A percentile compares a stretch with the other conserved stretches of the same genome.
These are phyloP conservation scores for Dactylonectria macrodidyma DNA, from an alignment of 2,329 filamentous ascomycete species.

Conservation along the genomic window DNA sequence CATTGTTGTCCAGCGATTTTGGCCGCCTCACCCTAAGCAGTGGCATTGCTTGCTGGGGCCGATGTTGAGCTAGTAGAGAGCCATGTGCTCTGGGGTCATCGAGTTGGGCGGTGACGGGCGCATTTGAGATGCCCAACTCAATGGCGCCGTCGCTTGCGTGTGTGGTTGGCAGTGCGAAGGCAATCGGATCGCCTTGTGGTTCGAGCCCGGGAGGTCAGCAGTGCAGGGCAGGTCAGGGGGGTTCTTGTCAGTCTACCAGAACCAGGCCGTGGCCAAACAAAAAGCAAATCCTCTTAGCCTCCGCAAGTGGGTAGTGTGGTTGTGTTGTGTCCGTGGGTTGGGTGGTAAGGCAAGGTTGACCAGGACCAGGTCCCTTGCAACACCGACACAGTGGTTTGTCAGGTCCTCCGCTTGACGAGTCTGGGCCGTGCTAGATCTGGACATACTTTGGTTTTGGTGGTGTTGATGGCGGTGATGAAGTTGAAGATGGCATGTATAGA, in stretches of 20 bases:
- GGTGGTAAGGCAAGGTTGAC: slow-evolving; percentile 30
- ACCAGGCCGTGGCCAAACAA: not conserved
- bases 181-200: slow-evolving; percentile 41
- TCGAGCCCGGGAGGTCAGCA: slow-evolving; percentile 38
- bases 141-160: slow-evolving; percentile 37
- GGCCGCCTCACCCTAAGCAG: slow-evolving; percentile 34
- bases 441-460: not conserved
- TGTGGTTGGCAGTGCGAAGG: slow-evolving; percentile 35
- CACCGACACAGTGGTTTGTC: slow-evolving; percentile 35
- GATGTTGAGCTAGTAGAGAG: slow-evolving; percentile 16
- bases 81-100: slow-evolving; percentile 16
- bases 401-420: slow-evolving; percentile 24
- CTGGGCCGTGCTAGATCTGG: slow-evolving; percentile 5
- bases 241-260: not conserved
- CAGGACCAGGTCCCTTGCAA: slow-evolving; percentile 30
- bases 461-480: not conserved
- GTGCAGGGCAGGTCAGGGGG: slow-evolving; percentile 22
- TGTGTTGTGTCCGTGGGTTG: slow-evolving; percentile 17
- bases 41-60: slow-evolving; percentile 18
- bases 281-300: not conserved
- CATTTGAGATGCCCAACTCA: slow-evolving; percentile 34
- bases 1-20: slow-evolving; percentile 22
- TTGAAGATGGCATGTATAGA: not conserved
- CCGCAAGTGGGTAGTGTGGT: not conserved
- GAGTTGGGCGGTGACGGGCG: slow-evolving; percentile 40